Percentiles rank a stretch among this genome's conserved stretches.
Evolutionary conservation across 192 early-diverging fungal species (phyloP).

Genomic region (Geranomyces michiganensis): DNA sequence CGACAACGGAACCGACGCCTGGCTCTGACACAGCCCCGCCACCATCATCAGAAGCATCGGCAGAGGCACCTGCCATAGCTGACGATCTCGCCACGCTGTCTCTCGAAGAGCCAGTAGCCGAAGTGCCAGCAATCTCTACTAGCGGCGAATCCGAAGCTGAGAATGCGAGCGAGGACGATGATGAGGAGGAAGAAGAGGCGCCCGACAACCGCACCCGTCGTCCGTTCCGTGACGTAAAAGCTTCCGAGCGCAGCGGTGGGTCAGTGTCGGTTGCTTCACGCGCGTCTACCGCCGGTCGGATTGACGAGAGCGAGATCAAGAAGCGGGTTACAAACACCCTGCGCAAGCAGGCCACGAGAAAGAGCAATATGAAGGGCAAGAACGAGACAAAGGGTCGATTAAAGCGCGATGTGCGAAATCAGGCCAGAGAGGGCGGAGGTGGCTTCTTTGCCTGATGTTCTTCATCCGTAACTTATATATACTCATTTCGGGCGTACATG

Average conservation of each 20-base stretch:
- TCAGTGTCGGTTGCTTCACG: neutral
- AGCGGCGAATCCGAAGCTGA: neutral
- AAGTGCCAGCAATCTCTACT: neutral
- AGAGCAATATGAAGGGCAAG: conserved; percentile 24
- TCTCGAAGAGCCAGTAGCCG: neutral
- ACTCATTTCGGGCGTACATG: no score
- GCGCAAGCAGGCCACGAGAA: conserved; percentile 5
- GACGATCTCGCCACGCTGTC: neutral
- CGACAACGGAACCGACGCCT: neutral
- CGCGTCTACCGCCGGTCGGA: conserved; percentile 14
- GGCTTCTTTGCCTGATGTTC: conserved; percentile 20
- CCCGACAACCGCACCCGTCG: conserved; percentile 19
- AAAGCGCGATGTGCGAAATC: conserved; percentile 24
- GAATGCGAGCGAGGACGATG: neutral
- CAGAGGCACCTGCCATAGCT: neutral
- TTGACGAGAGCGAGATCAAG: conserved; percentile 40
- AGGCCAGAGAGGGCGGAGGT: conserved; percentile 27
- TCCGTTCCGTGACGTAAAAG: conserved; percentile 36
- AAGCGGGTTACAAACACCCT: conserved; percentile 22
- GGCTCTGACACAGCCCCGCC: neutral
- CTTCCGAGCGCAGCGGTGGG: neutral
- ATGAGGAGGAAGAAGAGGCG: conserved; percentile 14
- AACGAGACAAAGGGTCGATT: conserved; percentile 31
- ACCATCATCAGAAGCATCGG: neutral
- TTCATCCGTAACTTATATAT: no score